A percentile compares a stretch with the other conserved stretches of the same genome.
Evolutionary conservation across 1,284 basidiomycete genomes (phyloP).

Genomic region (Cutaneotrichosporon arboriforme): DNA sequence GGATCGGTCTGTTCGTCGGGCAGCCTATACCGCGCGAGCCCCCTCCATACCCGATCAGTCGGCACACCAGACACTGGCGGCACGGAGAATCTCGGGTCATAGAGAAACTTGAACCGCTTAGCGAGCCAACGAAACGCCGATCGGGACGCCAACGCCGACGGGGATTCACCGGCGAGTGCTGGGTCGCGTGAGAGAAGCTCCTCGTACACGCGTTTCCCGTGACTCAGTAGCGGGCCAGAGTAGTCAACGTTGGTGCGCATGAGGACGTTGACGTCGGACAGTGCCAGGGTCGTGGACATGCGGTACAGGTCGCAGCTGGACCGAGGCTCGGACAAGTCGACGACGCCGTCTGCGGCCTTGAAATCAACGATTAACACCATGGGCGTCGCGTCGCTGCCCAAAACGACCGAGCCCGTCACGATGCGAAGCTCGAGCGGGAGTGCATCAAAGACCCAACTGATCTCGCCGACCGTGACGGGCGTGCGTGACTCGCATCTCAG

Average conservation of each 20-base stretch:
- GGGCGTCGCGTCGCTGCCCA: slow-evolving; percentile 77
- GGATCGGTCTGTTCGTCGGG: slow-evolving; percentile 26
- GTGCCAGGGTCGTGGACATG: slow-evolving; percentile 64
- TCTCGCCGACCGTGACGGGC: not conserved
- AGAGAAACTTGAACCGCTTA: slow-evolving; percentile 34
- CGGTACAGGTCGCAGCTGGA: slow-evolving; percentile 76
- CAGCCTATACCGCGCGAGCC: slow-evolving; percentile 49
- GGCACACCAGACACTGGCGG: slow-evolving; percentile 37
- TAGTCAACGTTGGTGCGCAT: slow-evolving; percentile 73
- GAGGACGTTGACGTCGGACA: slow-evolving; percentile 61
- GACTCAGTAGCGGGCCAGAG: slow-evolving; percentile 58
- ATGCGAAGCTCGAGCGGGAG: slow-evolving; percentile 72
- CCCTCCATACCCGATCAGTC: slow-evolving; percentile 46
- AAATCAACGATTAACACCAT: slow-evolving; percentile 75
- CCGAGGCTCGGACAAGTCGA: slow-evolving; percentile 67
- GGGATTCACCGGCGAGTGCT: slow-evolving; percentile 28
- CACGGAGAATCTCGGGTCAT: slow-evolving; percentile 34
- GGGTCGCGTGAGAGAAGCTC: slow-evolving; percentile 53
- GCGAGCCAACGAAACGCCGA: slow-evolving; percentile 38
- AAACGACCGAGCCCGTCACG: slow-evolving; percentile 67
- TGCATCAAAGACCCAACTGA: slow-evolving; percentile 57
- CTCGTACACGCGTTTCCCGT: slow-evolving; percentile 61
- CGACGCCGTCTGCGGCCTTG: slow-evolving; percentile 63
- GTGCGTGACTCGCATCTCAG: no score
- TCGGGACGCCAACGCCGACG: slow-evolving; percentile 36